These are phyloP conservation scores for Penicillium decumbens DNA, from an alignment of 2,329 filamentous ascomycete species.

Conservation along the genomic window DNA sequence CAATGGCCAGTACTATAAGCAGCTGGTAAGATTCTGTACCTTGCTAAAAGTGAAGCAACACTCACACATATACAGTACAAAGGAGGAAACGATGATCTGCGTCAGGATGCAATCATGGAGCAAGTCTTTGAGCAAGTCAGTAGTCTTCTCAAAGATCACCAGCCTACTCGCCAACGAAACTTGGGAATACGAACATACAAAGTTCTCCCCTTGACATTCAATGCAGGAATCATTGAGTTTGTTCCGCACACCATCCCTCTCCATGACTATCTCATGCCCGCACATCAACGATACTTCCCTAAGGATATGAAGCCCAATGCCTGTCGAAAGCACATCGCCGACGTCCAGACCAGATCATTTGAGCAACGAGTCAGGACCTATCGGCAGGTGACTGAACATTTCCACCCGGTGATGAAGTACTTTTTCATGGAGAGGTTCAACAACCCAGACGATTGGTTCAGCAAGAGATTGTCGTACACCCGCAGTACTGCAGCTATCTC, in stretches of 20 bases:
- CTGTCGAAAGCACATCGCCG: conserved; percentile 74
- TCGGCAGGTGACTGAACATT: conserved; percentile 70
- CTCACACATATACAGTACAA: conserved; percentile 58
- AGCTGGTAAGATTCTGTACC: conserved; percentile 56
- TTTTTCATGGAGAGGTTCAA: conserved; percentile 96
- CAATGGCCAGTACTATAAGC: conserved; percentile 76
- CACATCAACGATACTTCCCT: conserved; percentile 81
- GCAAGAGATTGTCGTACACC: conserved; percentile 81
- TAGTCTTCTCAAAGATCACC: conserved; percentile 78
- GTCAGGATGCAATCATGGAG: conserved; percentile 98
- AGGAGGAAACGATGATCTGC: conserved; percentile 89
- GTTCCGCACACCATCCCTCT: conserved; percentile 89
- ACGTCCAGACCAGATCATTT: conserved; percentile 64
- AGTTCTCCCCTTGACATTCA: conserved; percentile 79
- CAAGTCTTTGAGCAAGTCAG: conserved; percentile 98
- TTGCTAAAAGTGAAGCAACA: not conserved
- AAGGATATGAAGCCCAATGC: conserved; percentile 70
- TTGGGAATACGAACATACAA: conserved; percentile 95
- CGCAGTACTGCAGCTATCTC: conserved; percentile 91
- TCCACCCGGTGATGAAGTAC: conserved; percentile 89
- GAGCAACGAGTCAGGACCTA: conserved; percentile 71
- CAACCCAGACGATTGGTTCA: conserved; percentile 95
- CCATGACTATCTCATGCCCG: conserved; percentile 86
- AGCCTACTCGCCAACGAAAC: conserved; percentile 78
- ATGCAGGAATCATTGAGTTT: conserved; percentile 92